Conservation (phyloP, 495 filamentous ascomycete species). For the Aspergillus steynii region DNA sequence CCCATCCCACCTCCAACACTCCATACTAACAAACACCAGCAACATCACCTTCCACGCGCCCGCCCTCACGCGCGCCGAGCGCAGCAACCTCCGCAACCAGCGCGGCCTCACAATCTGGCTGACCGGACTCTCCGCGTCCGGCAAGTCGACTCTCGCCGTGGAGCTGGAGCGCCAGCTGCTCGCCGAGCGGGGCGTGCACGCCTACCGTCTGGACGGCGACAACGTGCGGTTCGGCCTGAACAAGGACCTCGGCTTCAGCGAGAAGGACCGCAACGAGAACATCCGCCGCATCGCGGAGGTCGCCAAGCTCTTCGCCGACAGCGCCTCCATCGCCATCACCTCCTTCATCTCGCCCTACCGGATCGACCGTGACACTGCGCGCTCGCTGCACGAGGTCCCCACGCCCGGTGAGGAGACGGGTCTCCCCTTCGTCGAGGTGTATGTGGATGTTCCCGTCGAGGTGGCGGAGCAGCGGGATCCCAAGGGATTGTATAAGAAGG, state of each 20-base stretch:
- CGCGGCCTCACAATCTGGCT: constrained; percentile 95
- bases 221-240: constrained; percentile 98
- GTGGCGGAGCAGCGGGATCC: constrained; percentile 94
- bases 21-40: constrained; percentile 45
- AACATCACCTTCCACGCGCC: constrained; percentile 99
- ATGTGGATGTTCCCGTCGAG: constrained; percentile 81
- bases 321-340: constrained; percentile 81
- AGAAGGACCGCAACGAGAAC: constrained; percentile 93
- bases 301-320: constrained; percentile 93
- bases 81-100: constrained; percentile 76
- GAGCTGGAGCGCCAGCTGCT: constrained; percentile 95
- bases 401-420: constrained; percentile 50
- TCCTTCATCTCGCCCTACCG: constrained; percentile 96
- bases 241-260: constrained; percentile 93
- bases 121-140: constrained; percentile 91
- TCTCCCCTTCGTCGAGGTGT: constrained; percentile 90
- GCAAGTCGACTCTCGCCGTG: constrained; percentile 94
- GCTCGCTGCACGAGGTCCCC: constrained; percentile 67
- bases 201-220: constrained; percentile 96
- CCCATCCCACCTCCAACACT: constrained; percentile 7
- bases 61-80: constrained; percentile 82
- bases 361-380: constrained; percentile 79
- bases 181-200: constrained; percentile 65
- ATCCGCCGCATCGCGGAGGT: constrained; percentile 96
- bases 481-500: constrained; percentile 98